Base-by-base conservation (phyloP, 1,284 basidiomycete species). In the Ustilago bromivora region DNA sequence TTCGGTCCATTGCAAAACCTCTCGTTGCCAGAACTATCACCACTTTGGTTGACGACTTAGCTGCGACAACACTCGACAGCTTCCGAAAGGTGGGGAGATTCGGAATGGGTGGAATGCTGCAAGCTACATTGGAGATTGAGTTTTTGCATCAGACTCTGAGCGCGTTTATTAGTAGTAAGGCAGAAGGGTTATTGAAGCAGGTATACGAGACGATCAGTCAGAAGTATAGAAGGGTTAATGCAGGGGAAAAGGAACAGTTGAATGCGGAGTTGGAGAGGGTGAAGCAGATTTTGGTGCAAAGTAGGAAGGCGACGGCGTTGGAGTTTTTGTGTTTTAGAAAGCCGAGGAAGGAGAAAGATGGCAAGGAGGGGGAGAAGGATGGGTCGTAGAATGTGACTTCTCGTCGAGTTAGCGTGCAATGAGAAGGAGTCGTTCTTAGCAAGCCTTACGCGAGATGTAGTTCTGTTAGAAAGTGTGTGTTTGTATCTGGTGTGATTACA, bases 41-140 rank as follows among this genome's bases (percentile, higher is more conserved):
- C 69, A 89, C 91, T 8, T 89, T 99, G 9, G 92, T 96, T 11
- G 93, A 95, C 70, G 91, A 92, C 70, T 88, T 98, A 15, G 92
- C 94, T 5, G 89, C 91, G 8, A 92, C 94, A 77, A 92, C 94
- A 0, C 88, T 98, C 61, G 89, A 89, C 8, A 93, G 92, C 83
- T 97, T 99, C 90, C 90, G 90, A 71, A 91, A 93, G 85, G 91
- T 99, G 36, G 91, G 91, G 77, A 90, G 91, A 46, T 98, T 98
- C 83, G 95, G 96, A 17, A 97, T 97, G 91, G 97, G 97, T 53
- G 97, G 97, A 12, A 99, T 99, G 97, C 89, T 99, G 38, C 83
- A 97, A 92, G 96, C 97, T 2, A 99, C 97, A 2, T 91, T 99
- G 35, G 97, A 99, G 87, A 98, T 98, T 80, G 97, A 99, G 87